These are phyloP conservation scores for Barnettozyma sucrosica DNA, from an alignment of 805 yeast species.

Conservation along the genomic window DNA sequence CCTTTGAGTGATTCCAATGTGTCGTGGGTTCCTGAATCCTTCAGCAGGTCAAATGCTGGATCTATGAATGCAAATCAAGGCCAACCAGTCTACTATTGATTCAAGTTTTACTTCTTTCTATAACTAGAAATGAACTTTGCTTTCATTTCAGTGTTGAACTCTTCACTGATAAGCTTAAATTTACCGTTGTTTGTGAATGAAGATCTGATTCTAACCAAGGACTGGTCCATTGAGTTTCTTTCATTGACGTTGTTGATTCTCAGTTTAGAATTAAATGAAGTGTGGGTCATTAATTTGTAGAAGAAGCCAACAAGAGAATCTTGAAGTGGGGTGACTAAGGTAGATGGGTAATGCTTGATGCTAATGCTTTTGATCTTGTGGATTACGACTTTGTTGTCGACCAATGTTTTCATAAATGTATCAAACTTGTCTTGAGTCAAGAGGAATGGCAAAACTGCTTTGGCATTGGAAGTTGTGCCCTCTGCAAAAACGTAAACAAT, in stretches of 20 bases:
- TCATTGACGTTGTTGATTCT: constrained; percentile 21
- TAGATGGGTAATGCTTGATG: constrained; percentile 26
- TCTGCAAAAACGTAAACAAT: constrained; percentile 60
- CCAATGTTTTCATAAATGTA: constrained; percentile 11
- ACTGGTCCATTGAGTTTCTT: constrained; percentile 18
- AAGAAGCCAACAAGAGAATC: constrained; percentile 13
- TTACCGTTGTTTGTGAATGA: constrained; percentile 41
- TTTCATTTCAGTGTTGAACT: constrained; percentile 39
- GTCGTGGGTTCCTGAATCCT: constrained; percentile 17
- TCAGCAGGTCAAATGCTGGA: neutral
- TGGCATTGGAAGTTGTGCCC: constrained; percentile 84
- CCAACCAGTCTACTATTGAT: constrained; percentile 1
- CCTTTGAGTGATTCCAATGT: constrained; percentile 15
- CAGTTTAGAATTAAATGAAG: constrained; percentile 21
- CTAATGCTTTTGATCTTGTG: constrained; percentile 23
- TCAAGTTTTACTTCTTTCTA: constrained; percentile 6
- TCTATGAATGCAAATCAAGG: neutral
- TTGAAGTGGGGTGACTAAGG: constrained; percentile 29
- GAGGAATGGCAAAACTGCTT: constrained; percentile 59
- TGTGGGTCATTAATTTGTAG: constrained; percentile 19
- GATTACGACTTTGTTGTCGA: neutral
- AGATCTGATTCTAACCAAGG: constrained; percentile 25
- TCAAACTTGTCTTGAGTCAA: constrained; percentile 21
- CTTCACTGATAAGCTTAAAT: constrained; percentile 41
- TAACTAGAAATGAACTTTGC: constrained; percentile 35